Conservation (phyloP, 352 stramenopile genomes). For the Phytophthora ramorum region DNA sequence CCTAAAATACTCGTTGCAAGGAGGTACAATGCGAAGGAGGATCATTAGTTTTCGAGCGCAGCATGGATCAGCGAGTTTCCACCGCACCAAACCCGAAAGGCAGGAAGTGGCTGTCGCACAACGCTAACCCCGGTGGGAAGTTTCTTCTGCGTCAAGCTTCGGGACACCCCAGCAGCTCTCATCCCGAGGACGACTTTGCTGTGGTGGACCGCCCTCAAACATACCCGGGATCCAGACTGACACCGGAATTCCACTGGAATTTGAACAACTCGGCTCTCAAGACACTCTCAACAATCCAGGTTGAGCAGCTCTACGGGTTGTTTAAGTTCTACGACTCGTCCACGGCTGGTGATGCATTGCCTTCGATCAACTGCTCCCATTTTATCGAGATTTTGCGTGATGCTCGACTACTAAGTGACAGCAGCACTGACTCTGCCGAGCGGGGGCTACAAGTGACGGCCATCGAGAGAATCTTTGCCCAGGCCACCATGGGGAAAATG, state of each 20-base stretch:
- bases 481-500: conserved; percentile 64
- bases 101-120: conserved; percentile 15
- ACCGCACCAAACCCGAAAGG: conserved; percentile 9
- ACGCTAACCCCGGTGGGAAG: background rate
- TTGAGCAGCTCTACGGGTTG: conserved; percentile 52
- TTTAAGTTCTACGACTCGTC: conserved; percentile 76
- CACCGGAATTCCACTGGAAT: conserved; percentile 65
- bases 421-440: background rate
- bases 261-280: conserved; percentile 49
- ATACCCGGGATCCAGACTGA: conserved; percentile 15
- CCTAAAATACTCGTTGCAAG: background rate
- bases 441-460: conserved; percentile 9
- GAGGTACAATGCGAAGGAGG: background rate
- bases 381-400: conserved; percentile 58
- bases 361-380: conserved; percentile 53
- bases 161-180: background rate
- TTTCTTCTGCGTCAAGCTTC: conserved; percentile 7
- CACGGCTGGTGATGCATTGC: conserved; percentile 44
- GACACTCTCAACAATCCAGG: conserved; percentile 32
- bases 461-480: conserved; percentile 64
- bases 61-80: conserved; percentile 7
- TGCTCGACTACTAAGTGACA: conserved; percentile 29
- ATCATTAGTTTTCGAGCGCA: background rate
- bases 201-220: conserved; percentile 14
- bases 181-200: background rate